These are phyloP conservation scores for Aspergillus leporis DNA, from an alignment of 495 filamentous ascomycete genomes.

Conservation along the genomic window DNA sequence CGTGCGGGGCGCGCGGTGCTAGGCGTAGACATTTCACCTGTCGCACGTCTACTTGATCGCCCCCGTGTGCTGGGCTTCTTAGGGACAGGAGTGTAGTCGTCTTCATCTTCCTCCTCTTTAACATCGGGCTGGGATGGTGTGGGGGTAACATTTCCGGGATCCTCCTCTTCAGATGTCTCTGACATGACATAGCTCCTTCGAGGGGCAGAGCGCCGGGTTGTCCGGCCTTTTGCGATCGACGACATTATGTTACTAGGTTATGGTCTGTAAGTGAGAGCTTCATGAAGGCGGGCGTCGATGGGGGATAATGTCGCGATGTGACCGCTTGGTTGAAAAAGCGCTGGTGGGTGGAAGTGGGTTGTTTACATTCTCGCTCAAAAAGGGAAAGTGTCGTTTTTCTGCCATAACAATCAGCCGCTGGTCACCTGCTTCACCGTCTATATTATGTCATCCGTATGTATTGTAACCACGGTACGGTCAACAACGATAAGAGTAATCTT, in stretches of 20 bases:
- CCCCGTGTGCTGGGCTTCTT: slow-evolving; percentile 42
- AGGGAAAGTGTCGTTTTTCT: slow-evolving; percentile 39
- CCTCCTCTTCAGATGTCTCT: slow-evolving; percentile 68
- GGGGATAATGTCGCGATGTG: slow-evolving; percentile 22
- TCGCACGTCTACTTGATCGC: slow-evolving; percentile 57
- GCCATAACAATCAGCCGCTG: slow-evolving; percentile 32
- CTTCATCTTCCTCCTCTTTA: slow-evolving; percentile 57
- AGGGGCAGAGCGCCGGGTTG: slow-evolving; percentile 71
- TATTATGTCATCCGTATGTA: slow-evolving; percentile 10
- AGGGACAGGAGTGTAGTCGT: slow-evolving; percentile 80
- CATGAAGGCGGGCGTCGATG: slow-evolving; percentile 34
- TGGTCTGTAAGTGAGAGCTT: slow-evolving; percentile 20
- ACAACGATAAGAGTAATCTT: slow-evolving; percentile 1
- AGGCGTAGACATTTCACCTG: slow-evolving; percentile 52
- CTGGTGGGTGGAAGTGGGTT: slow-evolving; percentile 38
- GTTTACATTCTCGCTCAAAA: slow-evolving; percentile 46
- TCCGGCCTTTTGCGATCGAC: slow-evolving; percentile 65
- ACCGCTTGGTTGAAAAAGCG: slow-evolving; percentile 26
- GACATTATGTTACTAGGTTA: slow-evolving; percentile 46
- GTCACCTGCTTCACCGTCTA: slow-evolving; percentile 27
- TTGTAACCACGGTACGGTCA: slow-evolving; percentile 11
- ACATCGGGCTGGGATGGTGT: slow-evolving; percentile 41
- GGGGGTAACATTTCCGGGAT: slow-evolving; percentile 54
- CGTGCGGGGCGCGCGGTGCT: slow-evolving; percentile 36
- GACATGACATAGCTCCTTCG: slow-evolving; percentile 72